Evolutionary conservation across 2,329 filamentous ascomycete species (phyloP), one percentile per base, ranked within the genome.

Genomic region (Ophiocordyceps camponoti-leonardi): DNA sequence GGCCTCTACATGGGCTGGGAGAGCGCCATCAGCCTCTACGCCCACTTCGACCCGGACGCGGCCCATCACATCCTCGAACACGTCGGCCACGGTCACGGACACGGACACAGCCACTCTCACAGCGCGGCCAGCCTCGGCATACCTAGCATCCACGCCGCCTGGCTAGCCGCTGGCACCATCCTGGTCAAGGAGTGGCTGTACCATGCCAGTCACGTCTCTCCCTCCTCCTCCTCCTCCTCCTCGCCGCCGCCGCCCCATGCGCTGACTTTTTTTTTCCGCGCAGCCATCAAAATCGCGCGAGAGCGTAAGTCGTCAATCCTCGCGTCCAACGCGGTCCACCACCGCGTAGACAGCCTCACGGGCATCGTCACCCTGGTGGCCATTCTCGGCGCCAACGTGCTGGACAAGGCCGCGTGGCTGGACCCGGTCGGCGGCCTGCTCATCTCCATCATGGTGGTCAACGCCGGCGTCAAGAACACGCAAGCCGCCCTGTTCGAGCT

Each of bases 171-270:
- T 39, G 90, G 86, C 19, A 94, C 86, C 2, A 92, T 98, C 47
- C 63, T 86, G 23, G 69, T 96, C 56, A 98, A 98, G 66, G 92
- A 98, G 64, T 98, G 88, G 86, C 69, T 98, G 23, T 98, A 96
- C 60, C 81, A 83, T 68, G 86, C 90, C 51, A 98, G 90, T 92
- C 78, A 28, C 71, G 84, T 77, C n/a, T 12, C n/a, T 26, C 35
- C 35, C 11, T 19, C 11, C 4, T 7, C 23, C 40, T 5, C 40
- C 20, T 12, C n/a, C 16, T 18, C 35, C 11, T 19, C 11, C 4
- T 7, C 23, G 20, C 2, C 40, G 12, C 23, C 20, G 7, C 42
- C 43, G 41, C 11, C 33, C 26, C 16, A 40, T 31, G 42, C 43
- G 35, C 35, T 44, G 28, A 42, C 28, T 30, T 41, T 11, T 41